phyloP scores from a whole-genome alignment of 1,139 yeast genomes.

The Pichia sp. region DNA sequence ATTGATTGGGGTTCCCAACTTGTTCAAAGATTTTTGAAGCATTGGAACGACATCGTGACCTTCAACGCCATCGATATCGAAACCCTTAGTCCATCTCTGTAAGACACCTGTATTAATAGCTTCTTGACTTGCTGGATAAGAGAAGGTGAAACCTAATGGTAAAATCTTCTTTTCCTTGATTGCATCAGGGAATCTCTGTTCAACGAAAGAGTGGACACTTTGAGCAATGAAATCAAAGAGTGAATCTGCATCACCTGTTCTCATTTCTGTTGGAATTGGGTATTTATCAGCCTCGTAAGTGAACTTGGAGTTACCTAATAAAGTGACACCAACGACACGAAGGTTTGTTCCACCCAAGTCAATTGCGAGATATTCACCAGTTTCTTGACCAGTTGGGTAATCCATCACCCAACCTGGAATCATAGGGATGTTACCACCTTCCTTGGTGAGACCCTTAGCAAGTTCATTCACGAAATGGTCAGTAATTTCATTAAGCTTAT shows the following conservation, averaged over 20 bases:
- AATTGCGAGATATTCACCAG: conserved; percentile 83
- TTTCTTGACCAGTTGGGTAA: conserved; percentile 85
- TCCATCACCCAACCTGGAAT: conserved; percentile 96
- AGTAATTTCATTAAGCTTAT: conserved; percentile 56
- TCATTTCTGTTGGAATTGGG: conserved; percentile 63
- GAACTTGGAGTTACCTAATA: conserved; percentile 72
- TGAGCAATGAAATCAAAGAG: conserved; percentile 85
- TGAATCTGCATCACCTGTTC: conserved; percentile 68
- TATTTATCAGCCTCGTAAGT: conserved; percentile 81
- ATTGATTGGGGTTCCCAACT: conserved; percentile 63
- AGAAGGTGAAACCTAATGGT: conserved; percentile 92
- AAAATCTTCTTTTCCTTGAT: conserved; percentile 30
- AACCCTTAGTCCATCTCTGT: conserved; percentile 98
- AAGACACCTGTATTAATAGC: conserved; percentile 80
- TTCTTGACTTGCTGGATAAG: conserved; percentile 84
- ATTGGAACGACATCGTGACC: conserved; percentile 92
- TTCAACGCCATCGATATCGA: conserved; percentile 89
- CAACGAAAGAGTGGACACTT: conserved; percentile 57
- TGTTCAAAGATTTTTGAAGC: conserved; percentile 69
- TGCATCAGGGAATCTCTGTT: conserved; percentile 49
- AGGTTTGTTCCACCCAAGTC: conserved; percentile 96
- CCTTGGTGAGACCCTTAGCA: conserved; percentile 66
- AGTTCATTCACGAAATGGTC: conserved; percentile 67
- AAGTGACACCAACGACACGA: conserved; percentile 78
- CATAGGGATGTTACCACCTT: conserved; percentile 90